These are phyloP conservation scores for Colletotrichum cereale DNA, from an alignment of 2,329 filamentous ascomycete species.

Conservation along the genomic window DNA sequence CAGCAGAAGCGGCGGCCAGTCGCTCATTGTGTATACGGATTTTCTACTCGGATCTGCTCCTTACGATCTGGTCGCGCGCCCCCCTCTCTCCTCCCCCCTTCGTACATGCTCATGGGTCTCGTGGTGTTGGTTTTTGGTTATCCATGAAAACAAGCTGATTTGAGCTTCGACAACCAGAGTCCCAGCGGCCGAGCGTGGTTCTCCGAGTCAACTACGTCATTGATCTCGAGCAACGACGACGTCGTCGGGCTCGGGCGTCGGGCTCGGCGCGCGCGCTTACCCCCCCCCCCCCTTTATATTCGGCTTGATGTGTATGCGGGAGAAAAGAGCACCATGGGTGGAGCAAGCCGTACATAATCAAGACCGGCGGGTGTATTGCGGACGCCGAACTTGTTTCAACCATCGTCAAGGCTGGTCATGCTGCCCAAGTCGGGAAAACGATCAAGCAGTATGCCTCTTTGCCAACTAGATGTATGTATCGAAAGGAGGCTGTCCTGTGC, in stretches of 20 bases:
- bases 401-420: too few relatives aligned
- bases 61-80: too few relatives aligned
- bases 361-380: background rate
- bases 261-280: too few relatives aligned
- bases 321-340: background rate
- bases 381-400: background rate
- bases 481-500: background rate
- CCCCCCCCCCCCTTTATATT: background rate
- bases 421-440: background rate
- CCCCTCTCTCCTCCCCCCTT: too few relatives aligned
- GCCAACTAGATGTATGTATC: background rate
- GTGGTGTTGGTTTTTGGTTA: too few relatives aligned
- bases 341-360: background rate
- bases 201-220: too few relatives aligned
- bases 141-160: too few relatives aligned
- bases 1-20: background rate
- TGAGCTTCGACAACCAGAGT: too few relatives aligned
- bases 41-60: background rate
- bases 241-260: too few relatives aligned
- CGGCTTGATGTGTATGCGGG: background rate
- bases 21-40: background rate
- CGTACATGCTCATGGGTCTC: background rate
- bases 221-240: too few relatives aligned
- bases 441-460: background rate
- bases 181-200: too few relatives aligned